phyloP scores from a whole-genome alignment of 495 filamentous ascomycete species.

The Beverwykella pulmonaria region DNA sequence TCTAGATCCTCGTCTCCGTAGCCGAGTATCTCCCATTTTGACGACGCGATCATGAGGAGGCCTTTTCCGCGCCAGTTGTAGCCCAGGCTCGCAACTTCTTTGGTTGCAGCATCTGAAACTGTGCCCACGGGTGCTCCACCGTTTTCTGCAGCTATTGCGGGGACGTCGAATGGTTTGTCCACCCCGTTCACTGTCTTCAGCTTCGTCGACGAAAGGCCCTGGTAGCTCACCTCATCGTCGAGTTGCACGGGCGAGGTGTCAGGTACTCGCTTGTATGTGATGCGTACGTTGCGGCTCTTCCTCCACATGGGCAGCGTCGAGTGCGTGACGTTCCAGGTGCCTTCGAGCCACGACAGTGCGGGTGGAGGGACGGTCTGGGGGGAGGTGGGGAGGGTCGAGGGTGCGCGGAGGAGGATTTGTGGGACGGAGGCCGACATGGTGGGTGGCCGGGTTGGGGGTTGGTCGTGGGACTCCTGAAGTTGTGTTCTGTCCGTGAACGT shows the following conservation, averaged over 20 bases:
- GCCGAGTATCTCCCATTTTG: constrained; percentile 75
- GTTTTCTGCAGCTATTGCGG: not conserved
- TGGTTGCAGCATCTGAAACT: not conserved
- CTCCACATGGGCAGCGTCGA: constrained; percentile 78
- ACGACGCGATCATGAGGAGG: constrained; percentile 62
- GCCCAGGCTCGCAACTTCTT: constrained; percentile 26
- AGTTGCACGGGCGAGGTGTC: constrained; percentile 47
- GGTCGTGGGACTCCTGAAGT: not conserved
- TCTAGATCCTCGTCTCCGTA: constrained; percentile 59
- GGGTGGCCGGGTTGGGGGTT: not conserved
- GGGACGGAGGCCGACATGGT: constrained; percentile 2
- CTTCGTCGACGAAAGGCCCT: constrained; percentile 51
- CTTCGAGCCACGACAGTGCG: constrained; percentile 59
- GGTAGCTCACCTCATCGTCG: constrained; percentile 71
- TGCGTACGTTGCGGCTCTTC: constrained; percentile 69
- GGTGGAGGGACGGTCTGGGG: constrained; percentile 50
- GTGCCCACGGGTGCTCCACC: not conserved
- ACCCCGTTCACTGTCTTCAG: constrained; percentile 64
- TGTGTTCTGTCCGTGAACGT: not conserved
- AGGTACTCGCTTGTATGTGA: constrained; percentile 62
- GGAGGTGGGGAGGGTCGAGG: constrained; percentile 26
- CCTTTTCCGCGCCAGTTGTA: constrained; percentile 77
- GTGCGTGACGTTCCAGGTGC: constrained; percentile 76
- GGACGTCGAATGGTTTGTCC: constrained; percentile 53
- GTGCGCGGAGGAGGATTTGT: constrained; percentile 16